Evolutionary conservation across 495 filamentous ascomycete genomes (phyloP), one percentile per base, ranked within the genome.

Genomic region (Penicillium psychrofluorescens): DNA sequence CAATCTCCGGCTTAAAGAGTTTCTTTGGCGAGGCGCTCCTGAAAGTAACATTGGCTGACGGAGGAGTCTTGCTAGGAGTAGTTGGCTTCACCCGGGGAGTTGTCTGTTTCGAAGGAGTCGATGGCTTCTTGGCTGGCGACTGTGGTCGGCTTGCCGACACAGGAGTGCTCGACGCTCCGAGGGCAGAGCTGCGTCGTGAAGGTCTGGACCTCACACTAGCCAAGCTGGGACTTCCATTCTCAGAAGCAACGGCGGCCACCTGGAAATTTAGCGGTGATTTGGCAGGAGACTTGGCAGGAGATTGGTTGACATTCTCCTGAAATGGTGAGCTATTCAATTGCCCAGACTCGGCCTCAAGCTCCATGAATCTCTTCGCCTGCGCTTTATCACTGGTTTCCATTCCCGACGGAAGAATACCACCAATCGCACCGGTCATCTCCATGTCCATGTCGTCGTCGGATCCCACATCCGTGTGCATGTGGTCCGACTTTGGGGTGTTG

Each of bases 401-500:
- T 43, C 68, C 62, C 9, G 68, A 53, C 43, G 64, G 62, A 40
- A 84, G 59, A 39, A 90, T 88, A 3, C 80, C 76, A 33, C 86
- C 85, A 49, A 88, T 65, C 0, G 83, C 81, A 30, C 79, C 66
- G 6, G 85, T 89, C 62, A 88, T 85, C 37, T 88, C 84, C 84
- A 88, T 86, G 7, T 72, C 71, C 52, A 64, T 60, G 8, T 57
- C 72, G 8, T 62, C 64, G 32, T 70, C 74, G 35, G 70, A 68
- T 29, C 62, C 66, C 10, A 67, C 66, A n/a, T 71, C 66, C 16
- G 53, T 40, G 15, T 56, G 48, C 37, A 52, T 59, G 10, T 40
- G 49, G 30, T 57, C 55, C 5, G 49, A 37, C 14, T 70, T 66
- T 1, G 57, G 56, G 30, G 51, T 52, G 9, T 41, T 37, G 7